Percentiles rank a stretch among this genome's conserved stretches.
Evolutionary conservation across 768 basidiomycete species (phyloP).

Genomic region (Candolleomyces efflorescens): DNA sequence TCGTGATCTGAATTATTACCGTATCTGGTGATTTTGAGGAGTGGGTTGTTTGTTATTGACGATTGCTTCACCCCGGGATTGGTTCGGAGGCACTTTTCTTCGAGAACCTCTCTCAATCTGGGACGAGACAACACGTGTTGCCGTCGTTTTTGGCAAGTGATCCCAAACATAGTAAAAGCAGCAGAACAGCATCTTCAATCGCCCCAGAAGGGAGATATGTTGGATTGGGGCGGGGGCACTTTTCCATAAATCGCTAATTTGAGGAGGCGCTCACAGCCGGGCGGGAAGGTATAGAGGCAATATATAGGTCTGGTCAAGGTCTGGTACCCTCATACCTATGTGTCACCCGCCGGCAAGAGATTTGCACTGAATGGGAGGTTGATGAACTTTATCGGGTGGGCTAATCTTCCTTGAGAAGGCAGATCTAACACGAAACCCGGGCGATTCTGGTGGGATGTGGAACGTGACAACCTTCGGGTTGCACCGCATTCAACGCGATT

Average conservation of each 20-base stretch:
- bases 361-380: no score
- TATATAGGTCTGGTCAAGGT: neutral
- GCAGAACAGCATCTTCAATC: neutral
- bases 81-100: slow-evolving; percentile 2
- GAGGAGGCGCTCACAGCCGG: neutral
- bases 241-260: neutral
- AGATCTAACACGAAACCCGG: no score
- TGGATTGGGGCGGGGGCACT: slow-evolving; percentile 14
- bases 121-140: neutral
- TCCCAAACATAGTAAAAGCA: neutral
- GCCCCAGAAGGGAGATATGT: neutral
- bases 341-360: no score
- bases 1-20: neutral
- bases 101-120: neutral
- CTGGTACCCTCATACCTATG: neutral
- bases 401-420: no score
- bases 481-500: no score
- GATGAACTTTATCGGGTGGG: no score
- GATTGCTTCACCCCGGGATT: slow-evolving; percentile 9
- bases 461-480: no score
- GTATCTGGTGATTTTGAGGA: neutral
- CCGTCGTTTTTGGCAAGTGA: neutral
- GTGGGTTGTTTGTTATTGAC: no score
- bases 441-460: no score
- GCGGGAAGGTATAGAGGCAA: neutral